Percentiles rank a stretch among this genome's conserved stretches.
Conservation (phyloP, 2,329 filamentous ascomycete species). For the Exophiala phaeomuriformis region DNA sequence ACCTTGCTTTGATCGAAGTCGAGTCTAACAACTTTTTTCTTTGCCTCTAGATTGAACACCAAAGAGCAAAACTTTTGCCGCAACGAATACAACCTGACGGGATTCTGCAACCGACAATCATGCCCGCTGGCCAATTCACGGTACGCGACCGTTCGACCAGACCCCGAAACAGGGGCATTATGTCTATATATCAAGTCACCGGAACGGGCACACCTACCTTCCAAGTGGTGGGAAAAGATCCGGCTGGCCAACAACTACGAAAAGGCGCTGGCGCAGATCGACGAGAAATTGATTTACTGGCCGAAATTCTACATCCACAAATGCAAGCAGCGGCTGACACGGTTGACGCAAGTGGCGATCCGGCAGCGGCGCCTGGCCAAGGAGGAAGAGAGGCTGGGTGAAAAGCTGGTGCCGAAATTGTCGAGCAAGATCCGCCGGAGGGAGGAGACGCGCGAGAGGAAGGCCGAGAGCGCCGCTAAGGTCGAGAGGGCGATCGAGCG, state of each 20-base stretch:
- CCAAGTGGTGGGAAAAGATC: constrained; percentile 90
- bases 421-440: constrained; percentile 80
- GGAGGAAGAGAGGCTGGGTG: constrained; percentile 82
- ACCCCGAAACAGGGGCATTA: constrained; percentile 70
- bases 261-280: constrained; percentile 79
- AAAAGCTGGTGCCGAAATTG: constrained; percentile 78
- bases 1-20: too few relatives aligned
- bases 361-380: constrained; percentile 67
- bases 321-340: constrained; percentile 90
- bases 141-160: constrained; percentile 83
- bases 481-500: constrained; percentile 93
- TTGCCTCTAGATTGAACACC: constrained; percentile 53
- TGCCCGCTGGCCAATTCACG: constrained; percentile 86
- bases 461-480: constrained; percentile 78
- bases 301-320: constrained; percentile 90
- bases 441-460: constrained; percentile 68
- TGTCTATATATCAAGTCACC: constrained; percentile 97
- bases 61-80: constrained; percentile 91
- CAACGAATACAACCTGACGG: constrained; percentile 84
- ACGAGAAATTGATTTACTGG: constrained; percentile 82
- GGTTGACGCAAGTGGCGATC: constrained; percentile 86
- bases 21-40: too few relatives aligned
- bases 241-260: constrained; percentile 85
- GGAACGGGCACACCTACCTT: constrained; percentile 79
- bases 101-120: constrained; percentile 77